phyloP scores from a whole-genome alignment of 805 yeast genomes.

The Kuraishia molischiana region DNA sequence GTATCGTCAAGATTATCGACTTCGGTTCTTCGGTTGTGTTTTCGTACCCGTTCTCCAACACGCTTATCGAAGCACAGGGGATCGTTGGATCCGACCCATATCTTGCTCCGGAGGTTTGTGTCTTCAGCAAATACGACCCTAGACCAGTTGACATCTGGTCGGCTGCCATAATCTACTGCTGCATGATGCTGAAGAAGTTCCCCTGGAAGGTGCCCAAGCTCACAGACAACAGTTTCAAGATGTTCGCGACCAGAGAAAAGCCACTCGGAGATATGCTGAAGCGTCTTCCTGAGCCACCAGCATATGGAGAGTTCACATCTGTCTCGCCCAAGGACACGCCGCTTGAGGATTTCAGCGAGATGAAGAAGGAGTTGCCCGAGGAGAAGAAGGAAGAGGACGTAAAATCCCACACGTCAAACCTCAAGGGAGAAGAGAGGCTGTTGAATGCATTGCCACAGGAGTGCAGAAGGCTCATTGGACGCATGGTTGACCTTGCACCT shows the following conservation, averaged over 20 bases:
- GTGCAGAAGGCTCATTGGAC: slow-evolving; percentile 54
- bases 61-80: slow-evolving; percentile 68
- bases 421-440: slow-evolving; percentile 64
- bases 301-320: slow-evolving; percentile 10
- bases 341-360: slow-evolving; percentile 4
- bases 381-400: slow-evolving; percentile 7
- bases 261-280: slow-evolving; percentile 56
- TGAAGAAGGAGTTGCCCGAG: slow-evolving; percentile 9
- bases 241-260: slow-evolving; percentile 67
- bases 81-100: slow-evolving; percentile 87
- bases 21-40: slow-evolving; percentile 92
- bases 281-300: slow-evolving; percentile 39
- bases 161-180: slow-evolving; percentile 80
- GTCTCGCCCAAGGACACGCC: neutral
- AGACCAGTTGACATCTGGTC: slow-evolving; percentile 95
- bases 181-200: slow-evolving; percentile 85
- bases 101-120: slow-evolving; percentile 86
- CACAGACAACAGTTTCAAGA: slow-evolving; percentile 72
- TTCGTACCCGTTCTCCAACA: slow-evolving; percentile 73
- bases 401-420: slow-evolving; percentile 47
- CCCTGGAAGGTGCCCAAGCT: slow-evolving; percentile 92
- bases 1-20: slow-evolving; percentile 84
- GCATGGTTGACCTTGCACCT: slow-evolving; percentile 80
- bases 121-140: slow-evolving; percentile 77
- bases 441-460: slow-evolving; percentile 64